phyloP scores from a whole-genome alignment of 495 filamentous ascomycete species.

The Penicillium paradoxum region DNA sequence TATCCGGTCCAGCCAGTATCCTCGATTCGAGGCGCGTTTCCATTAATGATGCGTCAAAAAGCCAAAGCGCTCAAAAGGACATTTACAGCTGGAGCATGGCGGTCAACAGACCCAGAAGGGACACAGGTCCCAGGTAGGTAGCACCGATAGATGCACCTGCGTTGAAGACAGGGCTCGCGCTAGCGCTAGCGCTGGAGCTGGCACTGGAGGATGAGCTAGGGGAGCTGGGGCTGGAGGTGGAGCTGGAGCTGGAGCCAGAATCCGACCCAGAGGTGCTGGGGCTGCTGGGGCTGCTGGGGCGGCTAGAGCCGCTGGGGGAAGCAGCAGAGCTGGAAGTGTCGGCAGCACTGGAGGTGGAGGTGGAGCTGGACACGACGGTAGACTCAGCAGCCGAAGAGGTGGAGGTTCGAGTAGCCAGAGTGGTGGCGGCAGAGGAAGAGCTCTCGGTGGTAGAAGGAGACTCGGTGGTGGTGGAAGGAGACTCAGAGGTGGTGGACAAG shows the following conservation, averaged over 20 bases:
- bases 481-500: not conserved
- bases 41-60: constrained; percentile 23
- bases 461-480: constrained; percentile 7
- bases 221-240: no score
- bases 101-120: constrained; percentile 31
- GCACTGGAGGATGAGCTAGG: constrained; percentile 14
- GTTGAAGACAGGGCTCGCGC: constrained; percentile 20
- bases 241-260: constrained; percentile 3
- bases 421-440: constrained; percentile 11
- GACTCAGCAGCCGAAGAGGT: constrained; percentile 11
- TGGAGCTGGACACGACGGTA: no score
- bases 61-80: constrained; percentile 4
- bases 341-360: constrained; percentile 11
- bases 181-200: constrained; percentile 16
- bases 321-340: constrained; percentile 14
- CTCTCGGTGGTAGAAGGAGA: constrained; percentile 3
- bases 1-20: constrained; percentile 25
- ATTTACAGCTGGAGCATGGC: constrained; percentile 37
- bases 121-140: constrained; percentile 22
- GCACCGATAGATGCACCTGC: constrained; percentile 23
- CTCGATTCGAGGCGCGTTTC: constrained; percentile 4
- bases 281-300: constrained; percentile 9
- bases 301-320: constrained; percentile 9
- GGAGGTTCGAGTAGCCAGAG: constrained; percentile 15
- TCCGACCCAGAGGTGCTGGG: constrained; percentile 18